Evolutionary conservation across 495 filamentous ascomycete genomes (phyloP).

Genomic region (Lentithecium fluviatile): DNA sequence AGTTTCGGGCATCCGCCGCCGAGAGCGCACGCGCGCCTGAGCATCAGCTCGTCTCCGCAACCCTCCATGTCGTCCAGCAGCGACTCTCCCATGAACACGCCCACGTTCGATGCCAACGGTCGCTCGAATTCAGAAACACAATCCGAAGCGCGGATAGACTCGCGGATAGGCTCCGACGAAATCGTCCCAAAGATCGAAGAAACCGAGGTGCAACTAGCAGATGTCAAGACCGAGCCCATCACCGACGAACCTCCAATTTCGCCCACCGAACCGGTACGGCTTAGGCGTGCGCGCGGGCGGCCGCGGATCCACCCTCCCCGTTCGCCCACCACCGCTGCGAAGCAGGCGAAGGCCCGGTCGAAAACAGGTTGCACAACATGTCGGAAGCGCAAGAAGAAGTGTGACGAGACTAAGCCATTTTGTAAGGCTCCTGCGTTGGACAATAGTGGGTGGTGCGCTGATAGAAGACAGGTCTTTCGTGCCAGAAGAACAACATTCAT

Average conservation of each 20-base stretch:
- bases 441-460: conserved; percentile 24
- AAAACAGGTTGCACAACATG: conserved; percentile 95
- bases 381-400: conserved; percentile 93
- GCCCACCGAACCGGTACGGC: conserved; percentile 38
- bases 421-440: conserved; percentile 54
- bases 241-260: conserved; percentile 30
- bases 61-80: conserved; percentile 40
- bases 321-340: conserved; percentile 55
- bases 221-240: conserved; percentile 27
- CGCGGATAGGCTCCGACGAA: conserved; percentile 32
- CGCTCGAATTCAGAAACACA: conserved; percentile 5
- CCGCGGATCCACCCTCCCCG: conserved; percentile 79
- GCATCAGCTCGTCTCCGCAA: conserved; percentile 40
- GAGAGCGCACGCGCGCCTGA: conserved; percentile 30
- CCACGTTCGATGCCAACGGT: conserved; percentile 24
- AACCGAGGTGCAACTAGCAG: conserved; percentile 36
- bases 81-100: conserved; percentile 40
- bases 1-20: conserved; percentile 31
- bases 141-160: conserved; percentile 10
- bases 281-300: conserved; percentile 65
- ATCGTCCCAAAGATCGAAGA: conserved; percentile 43
- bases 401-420: conserved; percentile 86
- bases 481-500: conserved; percentile 88
- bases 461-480: conserved; percentile 66
- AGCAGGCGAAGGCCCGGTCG: conserved; percentile 80